These are phyloP conservation scores for Lactarius evosmus DNA, from an alignment of 768 basidiomycete species.

Conservation along the genomic window DNA sequence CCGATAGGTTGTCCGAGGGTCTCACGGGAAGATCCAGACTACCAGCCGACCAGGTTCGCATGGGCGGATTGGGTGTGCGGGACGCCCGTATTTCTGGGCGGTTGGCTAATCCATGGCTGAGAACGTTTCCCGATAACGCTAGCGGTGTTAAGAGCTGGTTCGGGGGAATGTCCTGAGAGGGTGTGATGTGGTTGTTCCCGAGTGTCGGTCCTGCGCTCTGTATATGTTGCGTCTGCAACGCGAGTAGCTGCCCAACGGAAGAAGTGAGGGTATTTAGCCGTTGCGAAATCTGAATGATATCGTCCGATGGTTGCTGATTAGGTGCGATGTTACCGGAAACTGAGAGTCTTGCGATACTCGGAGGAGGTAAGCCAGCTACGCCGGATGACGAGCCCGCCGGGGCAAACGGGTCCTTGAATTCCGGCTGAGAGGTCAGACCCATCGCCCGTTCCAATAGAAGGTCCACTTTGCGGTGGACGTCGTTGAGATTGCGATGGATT, in stretches of 20 bases:
- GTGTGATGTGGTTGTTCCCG: constrained; percentile 34
- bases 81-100: constrained; percentile 61
- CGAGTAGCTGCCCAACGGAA: constrained; percentile 81
- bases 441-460: constrained; percentile 68
- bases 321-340: constrained; percentile 65
- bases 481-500: constrained; percentile 68
- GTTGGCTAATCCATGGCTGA: constrained; percentile 61
- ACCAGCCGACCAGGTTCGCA: constrained; percentile 84
- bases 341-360: constrained; percentile 56
- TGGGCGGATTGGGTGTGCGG: constrained; percentile 65
- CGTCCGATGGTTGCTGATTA: constrained; percentile 64
- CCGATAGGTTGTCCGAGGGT: constrained; percentile 39
- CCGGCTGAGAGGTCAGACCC: constrained; percentile 44
- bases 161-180: constrained; percentile 45
- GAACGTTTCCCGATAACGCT: constrained; percentile 39
- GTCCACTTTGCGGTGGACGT: constrained; percentile 75
- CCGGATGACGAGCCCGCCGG: constrained; percentile 34
- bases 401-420: constrained; percentile 82
- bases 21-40: constrained; percentile 71
- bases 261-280: constrained; percentile 76
- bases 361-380: constrained; percentile 31
- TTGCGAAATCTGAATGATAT: constrained; percentile 72
- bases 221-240: constrained; percentile 68
- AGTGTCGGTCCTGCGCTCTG: constrained; percentile 23
- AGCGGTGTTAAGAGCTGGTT: constrained; percentile 40